Evolutionary conservation across 129 eudicot genomes (phyloP), one percentile per base, ranked within the genome.

Genomic region (Tanacetum coccineum): DNA sequence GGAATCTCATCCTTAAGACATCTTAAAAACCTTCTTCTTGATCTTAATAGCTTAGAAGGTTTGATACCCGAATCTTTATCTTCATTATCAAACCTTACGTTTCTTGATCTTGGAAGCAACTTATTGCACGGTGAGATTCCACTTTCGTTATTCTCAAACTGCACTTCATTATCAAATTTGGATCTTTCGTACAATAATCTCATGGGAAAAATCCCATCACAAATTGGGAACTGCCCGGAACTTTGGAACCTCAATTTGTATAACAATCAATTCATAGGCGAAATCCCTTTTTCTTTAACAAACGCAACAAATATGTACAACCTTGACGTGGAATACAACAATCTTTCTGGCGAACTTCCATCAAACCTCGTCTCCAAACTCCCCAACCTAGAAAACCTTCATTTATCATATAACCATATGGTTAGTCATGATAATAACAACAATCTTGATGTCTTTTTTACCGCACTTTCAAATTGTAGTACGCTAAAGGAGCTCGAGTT

Each of bases 301-400:
- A 85, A 85, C 52, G 76, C 82, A 28, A 53, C 87, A 2, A 6
- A 58, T 11, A 64, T 85, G 79, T 70, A 47, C 25, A 76, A 70
- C 63, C 72, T 81, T 67, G 91, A 82, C 17, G 66, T 85, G 32
- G 91, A 79, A 71, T 69, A 45, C 78, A 85, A 85, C 59, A 59
- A 21, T 55, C 78, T 85, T 28, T 70, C 85, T 3, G 91, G 91
- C 26, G 87, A 82, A 62, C 62, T 85, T 44, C 91, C 91, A 46
- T 67, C 84, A 10, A 70, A 76, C 62, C 50, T 67, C 46, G 64
- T 79, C 9, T 40, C 78, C 25, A 75, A 70, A 67, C 80, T 85
- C 40, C 72, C 72, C n/a, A 28, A 74, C 4, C 76, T 85, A 45
- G 3, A 0, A 3, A 66, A 10, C 64, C 83, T 85, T 59, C 83